A percentile compares a stretch with the other conserved stretches of the same genome.
Evolutionary conservation across 2,329 filamentous ascomycete species (phyloP).

Genomic region (Chalaropsis ovoidea): DNA sequence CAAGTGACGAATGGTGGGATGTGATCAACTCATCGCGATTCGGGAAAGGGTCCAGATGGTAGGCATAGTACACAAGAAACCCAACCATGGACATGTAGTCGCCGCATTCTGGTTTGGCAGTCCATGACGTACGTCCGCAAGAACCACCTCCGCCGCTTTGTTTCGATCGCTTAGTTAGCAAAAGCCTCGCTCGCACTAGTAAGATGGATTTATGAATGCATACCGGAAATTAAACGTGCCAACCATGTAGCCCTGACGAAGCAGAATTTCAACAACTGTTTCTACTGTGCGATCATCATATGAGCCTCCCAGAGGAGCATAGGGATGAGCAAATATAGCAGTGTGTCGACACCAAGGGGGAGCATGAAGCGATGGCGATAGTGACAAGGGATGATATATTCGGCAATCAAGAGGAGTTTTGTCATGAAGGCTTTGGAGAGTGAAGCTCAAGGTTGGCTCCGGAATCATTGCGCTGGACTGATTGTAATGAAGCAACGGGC

Average conservation of each 20-base stretch:
- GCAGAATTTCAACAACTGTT: constrained; percentile 51
- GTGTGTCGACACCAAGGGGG: constrained; percentile 41
- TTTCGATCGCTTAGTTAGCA: background rate
- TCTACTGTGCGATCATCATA: constrained; percentile 74
- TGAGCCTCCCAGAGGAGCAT: constrained; percentile 74
- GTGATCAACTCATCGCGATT: constrained; percentile 20
- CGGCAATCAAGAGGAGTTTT: constrained; percentile 66
- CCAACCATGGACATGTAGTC: constrained; percentile 79
- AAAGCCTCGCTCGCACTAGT: background rate
- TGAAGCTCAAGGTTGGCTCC: constrained; percentile 29
- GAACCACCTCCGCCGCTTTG: constrained; percentile 65
- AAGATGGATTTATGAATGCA: background rate
- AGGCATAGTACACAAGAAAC: constrained; percentile 65
- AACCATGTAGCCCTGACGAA: constrained; percentile 64
- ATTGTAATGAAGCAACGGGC: background rate
- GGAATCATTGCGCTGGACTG: constrained; percentile 14
- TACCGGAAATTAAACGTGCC: constrained; percentile 84
- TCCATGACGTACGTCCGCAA: constrained; percentile 76
- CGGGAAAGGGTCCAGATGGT: constrained; percentile 41
- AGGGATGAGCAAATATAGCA: constrained; percentile 75
- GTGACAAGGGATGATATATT: constrained; percentile 59
- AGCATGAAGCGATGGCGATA: constrained; percentile 32
- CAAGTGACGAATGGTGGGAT: background rate
- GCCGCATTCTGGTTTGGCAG: constrained; percentile 63
- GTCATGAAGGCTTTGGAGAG: constrained; percentile 75